Evolutionary conservation across 2,329 filamentous ascomycete genomes (phyloP).

Genomic region (Trichoderma lentiforme): DNA sequence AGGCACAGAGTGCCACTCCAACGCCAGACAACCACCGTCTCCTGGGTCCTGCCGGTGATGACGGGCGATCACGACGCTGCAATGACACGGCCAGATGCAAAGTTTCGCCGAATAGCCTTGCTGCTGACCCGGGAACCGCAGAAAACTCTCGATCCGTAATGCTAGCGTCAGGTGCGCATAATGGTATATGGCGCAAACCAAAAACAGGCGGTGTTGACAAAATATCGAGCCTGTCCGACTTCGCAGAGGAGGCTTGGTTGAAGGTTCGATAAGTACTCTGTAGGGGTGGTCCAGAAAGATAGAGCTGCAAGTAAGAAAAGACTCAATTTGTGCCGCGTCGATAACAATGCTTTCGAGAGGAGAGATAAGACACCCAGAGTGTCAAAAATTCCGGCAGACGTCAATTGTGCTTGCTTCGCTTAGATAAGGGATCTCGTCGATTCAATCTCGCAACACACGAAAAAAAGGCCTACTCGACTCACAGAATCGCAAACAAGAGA

Average conservation of each 20-base stretch:
- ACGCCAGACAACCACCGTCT: not conserved
- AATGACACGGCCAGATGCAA: constrained; percentile 9
- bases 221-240: not conserved
- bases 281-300: not conserved
- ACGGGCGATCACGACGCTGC: constrained; percentile 6
- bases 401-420: not conserved
- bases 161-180: not conserved
- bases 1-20: constrained; percentile 11
- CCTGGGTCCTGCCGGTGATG: not conserved
- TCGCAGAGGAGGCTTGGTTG: not conserved
- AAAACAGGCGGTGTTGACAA: not conserved
- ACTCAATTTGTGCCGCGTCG: not conserved
- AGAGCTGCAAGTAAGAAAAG: not conserved
- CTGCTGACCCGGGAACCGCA: not conserved
- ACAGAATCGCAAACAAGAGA: not conserved
- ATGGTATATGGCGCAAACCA: not conserved
- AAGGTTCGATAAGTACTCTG: not conserved
- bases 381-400: not conserved
- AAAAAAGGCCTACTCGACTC: not conserved
- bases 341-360: not conserved
- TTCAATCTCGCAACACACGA: not conserved
- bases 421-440: not conserved
- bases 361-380: not conserved
- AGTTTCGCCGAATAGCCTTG: constrained; percentile 5
- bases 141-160: not conserved